Conservation (phyloP, 2,329 filamentous ascomycete species). For the Aaosphaeria pasadenensis region DNA sequence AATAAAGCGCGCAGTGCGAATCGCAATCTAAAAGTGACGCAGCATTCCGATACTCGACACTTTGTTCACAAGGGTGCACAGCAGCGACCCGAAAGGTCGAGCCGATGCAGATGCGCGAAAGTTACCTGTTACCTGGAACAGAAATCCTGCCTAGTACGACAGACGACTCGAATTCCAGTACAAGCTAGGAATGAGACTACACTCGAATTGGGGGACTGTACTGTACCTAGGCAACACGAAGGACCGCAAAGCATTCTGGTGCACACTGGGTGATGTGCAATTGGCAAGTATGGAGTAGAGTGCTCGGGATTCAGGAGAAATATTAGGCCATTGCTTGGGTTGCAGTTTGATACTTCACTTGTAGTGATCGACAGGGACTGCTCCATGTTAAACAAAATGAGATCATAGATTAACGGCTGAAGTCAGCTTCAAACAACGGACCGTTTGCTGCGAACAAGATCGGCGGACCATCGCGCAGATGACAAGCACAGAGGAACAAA, state of each 20-base stretch:
- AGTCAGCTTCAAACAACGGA: not conserved
- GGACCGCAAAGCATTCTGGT: not conserved
- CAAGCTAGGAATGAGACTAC: not conserved
- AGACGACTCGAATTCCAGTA: not conserved
- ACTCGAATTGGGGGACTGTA: not conserved
- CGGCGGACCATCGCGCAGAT: not conserved
- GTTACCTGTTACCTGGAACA: not conserved
- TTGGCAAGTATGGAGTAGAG: not conserved
- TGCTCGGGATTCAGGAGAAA: not conserved
- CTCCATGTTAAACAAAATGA: not conserved
- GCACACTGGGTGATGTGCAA: not conserved
- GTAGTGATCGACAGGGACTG: not conserved
- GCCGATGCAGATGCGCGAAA: not conserved
- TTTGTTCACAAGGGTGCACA: not conserved
- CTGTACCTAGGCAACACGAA: not conserved
- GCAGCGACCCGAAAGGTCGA: not conserved
- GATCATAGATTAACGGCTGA: not conserved
- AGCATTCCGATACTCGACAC: too few relatives aligned
- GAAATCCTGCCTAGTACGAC: not conserved
- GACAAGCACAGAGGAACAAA: not conserved
- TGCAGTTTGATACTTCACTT: too few relatives aligned
- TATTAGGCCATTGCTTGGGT: too few relatives aligned
- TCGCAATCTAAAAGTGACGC: too few relatives aligned
- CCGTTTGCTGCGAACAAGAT: not conserved
- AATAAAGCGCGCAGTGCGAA: too few relatives aligned